Conservation (phyloP, 2,329 filamentous ascomycete species). For the Colletotrichum magnum region DNA sequence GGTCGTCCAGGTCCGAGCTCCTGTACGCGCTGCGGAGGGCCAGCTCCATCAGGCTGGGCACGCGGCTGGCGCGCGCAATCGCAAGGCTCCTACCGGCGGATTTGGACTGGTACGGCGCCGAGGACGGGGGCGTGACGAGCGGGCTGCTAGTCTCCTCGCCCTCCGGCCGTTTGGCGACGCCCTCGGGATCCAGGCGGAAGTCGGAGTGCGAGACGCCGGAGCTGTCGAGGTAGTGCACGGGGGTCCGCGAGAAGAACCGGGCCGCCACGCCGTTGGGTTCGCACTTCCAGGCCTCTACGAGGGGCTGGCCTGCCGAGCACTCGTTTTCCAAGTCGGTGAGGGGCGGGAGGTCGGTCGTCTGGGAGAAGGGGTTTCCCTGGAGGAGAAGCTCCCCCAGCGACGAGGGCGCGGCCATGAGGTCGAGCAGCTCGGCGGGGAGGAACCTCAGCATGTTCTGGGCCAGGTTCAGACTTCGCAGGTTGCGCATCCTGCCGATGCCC, state of each 20-base stretch:
- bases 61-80: conserved; percentile 47
- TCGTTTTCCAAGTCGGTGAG: conserved; percentile 33
- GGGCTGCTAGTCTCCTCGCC: conserved; percentile 21
- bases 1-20: conserved; percentile 57
- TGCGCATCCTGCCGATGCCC: conserved; percentile 69
- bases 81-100: conserved; percentile 32
- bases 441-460: conserved; percentile 73
- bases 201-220: conserved; percentile 41
- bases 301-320: conserved; percentile 28
- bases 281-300: conserved; percentile 16
- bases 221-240: conserved; percentile 48
- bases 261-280: conserved; percentile 40
- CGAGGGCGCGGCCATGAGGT: conserved; percentile 62
- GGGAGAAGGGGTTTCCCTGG: conserved; percentile 75
- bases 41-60: conserved; percentile 66
- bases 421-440: conserved; percentile 74
- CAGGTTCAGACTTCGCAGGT: conserved; percentile 75
- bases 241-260: conserved; percentile 44
- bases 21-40: conserved; percentile 63
- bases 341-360: conserved; percentile 42
- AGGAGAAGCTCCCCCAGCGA: conserved; percentile 68
- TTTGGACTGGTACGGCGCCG: conserved; percentile 34
- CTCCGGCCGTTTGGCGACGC: conserved; percentile 20
- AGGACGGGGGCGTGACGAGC: conserved; percentile 38
- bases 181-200: conserved; percentile 44